Evolutionary conservation across 2,329 filamentous ascomycete genomes (phyloP), one percentile per base, ranked within the genome.

Genomic region (Pyricularia grisea): DNA sequence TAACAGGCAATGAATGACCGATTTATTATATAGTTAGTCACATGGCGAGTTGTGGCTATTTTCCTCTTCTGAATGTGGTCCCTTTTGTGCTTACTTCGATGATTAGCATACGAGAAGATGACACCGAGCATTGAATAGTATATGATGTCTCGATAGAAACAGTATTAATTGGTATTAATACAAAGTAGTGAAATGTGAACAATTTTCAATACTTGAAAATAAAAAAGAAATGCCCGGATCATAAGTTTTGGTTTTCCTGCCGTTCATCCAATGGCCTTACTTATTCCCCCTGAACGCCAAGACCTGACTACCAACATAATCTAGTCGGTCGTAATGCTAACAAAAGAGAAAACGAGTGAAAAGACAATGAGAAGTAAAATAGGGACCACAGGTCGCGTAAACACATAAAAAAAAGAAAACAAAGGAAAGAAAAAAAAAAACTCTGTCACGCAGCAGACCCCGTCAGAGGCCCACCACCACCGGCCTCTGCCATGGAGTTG

Each of bases 401-500:
- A 63, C 10, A 63, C 58, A 63, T 33, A 9, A 66, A 36, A 9
- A 6, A 28, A 30, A 65, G 1, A 65, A 10, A 33, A 66, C 20
- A 50, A 7, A 20, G 17, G 23, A 9, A 42, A 17, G 3, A 25
- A 25, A 25, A 11, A 20, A 10, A n/a, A 17, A 12, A 31, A 10
- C 3, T 31, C 1, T 2, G 1, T 65, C 63, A 30, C 20, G 25
- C 63, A 23, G 27, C 64, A 36, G 31, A 42, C 30, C 11, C 64
- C 31, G 64, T 25, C 66, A 50, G 31, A 9, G 33, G 33, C 9
- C 66, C 66, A 55, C 30, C 30, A 17, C 17, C 31, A n/a, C 42
- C 68, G 25, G 17, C 65, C 6, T 69, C 65, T 11, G 60, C 60
- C 65, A 69, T 67, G 28, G 58, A 65, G 36, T 72, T 69, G 66